These are phyloP conservation scores for Sordaria brevicollis DNA, from an alignment of 495 filamentous ascomycete genomes.

Conservation along the genomic window DNA sequence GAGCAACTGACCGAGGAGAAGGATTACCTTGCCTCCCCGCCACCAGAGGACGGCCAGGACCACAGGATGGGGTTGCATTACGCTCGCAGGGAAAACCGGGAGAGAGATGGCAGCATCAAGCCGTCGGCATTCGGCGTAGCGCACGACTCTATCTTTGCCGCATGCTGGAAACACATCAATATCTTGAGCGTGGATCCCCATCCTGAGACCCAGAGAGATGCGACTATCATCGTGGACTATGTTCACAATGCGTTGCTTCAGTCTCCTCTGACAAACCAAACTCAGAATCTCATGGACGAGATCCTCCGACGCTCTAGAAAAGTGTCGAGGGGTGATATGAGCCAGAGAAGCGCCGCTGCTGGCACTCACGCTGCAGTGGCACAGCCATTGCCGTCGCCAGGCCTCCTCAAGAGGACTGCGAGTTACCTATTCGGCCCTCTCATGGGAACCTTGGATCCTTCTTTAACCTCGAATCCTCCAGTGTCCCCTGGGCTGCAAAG, in stretches of 20 bases:
- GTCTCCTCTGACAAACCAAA: slow-evolving; percentile 60
- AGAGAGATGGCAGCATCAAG: slow-evolving; percentile 39
- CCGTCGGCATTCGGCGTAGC: slow-evolving; percentile 48
- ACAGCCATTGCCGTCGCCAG: slow-evolving; percentile 33
- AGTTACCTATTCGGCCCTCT: slow-evolving; percentile 44
- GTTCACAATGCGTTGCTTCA: slow-evolving; percentile 66
- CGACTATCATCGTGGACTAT: slow-evolving; percentile 69
- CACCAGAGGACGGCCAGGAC: slow-evolving; percentile 41
- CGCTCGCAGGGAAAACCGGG: slow-evolving; percentile 37
- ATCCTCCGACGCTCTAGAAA: slow-evolving; percentile 44
- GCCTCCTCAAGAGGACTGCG: slow-evolving; percentile 41
- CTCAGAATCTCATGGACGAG: slow-evolving; percentile 66
- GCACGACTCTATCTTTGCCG: slow-evolving; percentile 78
- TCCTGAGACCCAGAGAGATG: slow-evolving; percentile 82
- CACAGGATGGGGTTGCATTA: slow-evolving; percentile 48
- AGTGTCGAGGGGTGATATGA: slow-evolving; percentile 42
- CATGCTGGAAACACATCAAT: slow-evolving; percentile 88
- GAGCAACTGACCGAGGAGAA: slow-evolving; percentile 84
- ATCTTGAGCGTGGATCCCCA: slow-evolving; percentile 89
- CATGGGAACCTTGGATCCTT: slow-evolving; percentile 40
- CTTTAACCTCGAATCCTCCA: slow-evolving; percentile 17
- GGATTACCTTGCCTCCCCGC: slow-evolving; percentile 46
- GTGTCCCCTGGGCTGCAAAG: slow-evolving; percentile 34
- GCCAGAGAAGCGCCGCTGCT: slow-evolving; percentile 31
- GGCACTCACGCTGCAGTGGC: slow-evolving; percentile 27